Evolutionary conservation across 2,329 filamentous ascomycete species (phyloP), one percentile per base, ranked within the genome.

Genomic region (Aureobasidium leucospermi): DNA sequence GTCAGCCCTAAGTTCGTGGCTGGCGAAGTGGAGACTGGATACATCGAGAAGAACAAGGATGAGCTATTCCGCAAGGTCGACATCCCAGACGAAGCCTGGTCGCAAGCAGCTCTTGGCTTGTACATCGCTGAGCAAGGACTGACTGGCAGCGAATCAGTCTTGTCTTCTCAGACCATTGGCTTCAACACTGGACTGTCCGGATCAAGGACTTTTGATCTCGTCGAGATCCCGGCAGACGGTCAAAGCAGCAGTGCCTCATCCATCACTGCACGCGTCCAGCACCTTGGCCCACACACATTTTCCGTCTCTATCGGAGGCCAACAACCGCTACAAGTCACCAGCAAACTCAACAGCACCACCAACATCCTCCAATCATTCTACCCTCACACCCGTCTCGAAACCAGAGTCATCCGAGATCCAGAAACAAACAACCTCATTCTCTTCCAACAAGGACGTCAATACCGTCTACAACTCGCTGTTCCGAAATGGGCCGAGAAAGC

Each of bases 1-100:
- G 82, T 85, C 47, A 91, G 88, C 61, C 81, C 84, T 0, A 89
- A 88, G 52, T 99, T 99, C 69, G 82, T 96, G 60, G 82, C 82
- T 10, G 94, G 93, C 8, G 85, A 94, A 19, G 91, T 99, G 13
- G 93, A 99, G 74, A 99, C 94, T 0, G 93, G 93, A 1, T 99
- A 96, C 71, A 97, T 99, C 65, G 86, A 92, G 58, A 96, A 96
- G 73, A 88, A 95, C 76, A 82, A 83, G 61, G 81, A 85, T 10
- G 87, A 91, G 64, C 81, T 99, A 1, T 97, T 97, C 70, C 78
- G 79, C 23, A 80, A 82, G 0, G 74, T 82, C 11, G 70, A 72
- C 0, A 81, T 88, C 36, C 78, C 82, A 19, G 80, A 86, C 45
- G 91, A 96, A 73, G 83, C 91, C 2, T 89, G 91, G 65, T 86